Conservation (phyloP, 805 yeast genomes). For the Barnettozyma vustinii region DNA sequence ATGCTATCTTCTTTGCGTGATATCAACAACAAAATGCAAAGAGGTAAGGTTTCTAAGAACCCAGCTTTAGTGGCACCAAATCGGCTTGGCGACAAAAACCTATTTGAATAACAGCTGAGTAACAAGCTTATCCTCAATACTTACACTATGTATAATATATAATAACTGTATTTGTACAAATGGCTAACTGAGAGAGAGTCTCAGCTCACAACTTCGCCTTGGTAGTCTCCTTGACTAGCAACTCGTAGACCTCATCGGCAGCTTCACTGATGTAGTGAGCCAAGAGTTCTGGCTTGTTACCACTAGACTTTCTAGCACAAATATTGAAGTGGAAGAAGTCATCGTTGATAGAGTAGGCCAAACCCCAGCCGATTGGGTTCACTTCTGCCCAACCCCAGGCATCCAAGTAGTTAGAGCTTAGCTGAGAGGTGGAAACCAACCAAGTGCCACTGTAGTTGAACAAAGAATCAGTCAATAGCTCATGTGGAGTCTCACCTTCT, state of each 20-base stretch:
- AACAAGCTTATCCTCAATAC: background rate
- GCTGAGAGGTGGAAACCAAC: conserved; percentile 85
- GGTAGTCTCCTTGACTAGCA: conserved; percentile 33
- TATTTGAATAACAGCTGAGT: too few relatives aligned
- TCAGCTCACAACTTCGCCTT: conserved; percentile 13
- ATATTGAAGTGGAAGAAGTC: conserved; percentile 85
- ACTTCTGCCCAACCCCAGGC: conserved; percentile 98
- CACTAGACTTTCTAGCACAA: conserved; percentile 61
- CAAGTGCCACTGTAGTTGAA: conserved; percentile 75
- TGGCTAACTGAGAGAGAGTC: background rate
- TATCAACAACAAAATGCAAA: too few relatives aligned
- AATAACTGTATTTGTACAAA: background rate
- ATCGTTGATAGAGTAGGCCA: conserved; percentile 87
- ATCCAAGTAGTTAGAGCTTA: conserved; percentile 77
- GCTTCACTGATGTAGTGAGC: conserved; percentile 67
- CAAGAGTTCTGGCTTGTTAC: conserved; percentile 49
- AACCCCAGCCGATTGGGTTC: conserved; percentile 87
- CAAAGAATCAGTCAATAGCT: conserved; percentile 72
- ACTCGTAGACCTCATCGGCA: conserved; percentile 74
- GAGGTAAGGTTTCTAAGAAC: too few relatives aligned
- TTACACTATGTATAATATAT: background rate
- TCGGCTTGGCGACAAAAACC: too few relatives aligned
- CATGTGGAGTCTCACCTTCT: conserved; percentile 50
- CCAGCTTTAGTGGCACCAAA: too few relatives aligned
- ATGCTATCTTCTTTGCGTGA: too few relatives aligned